Evolutionary conservation across 139 green algal species (phyloP).

Genomic region (Astrephomene gubernaculifera): DNA sequence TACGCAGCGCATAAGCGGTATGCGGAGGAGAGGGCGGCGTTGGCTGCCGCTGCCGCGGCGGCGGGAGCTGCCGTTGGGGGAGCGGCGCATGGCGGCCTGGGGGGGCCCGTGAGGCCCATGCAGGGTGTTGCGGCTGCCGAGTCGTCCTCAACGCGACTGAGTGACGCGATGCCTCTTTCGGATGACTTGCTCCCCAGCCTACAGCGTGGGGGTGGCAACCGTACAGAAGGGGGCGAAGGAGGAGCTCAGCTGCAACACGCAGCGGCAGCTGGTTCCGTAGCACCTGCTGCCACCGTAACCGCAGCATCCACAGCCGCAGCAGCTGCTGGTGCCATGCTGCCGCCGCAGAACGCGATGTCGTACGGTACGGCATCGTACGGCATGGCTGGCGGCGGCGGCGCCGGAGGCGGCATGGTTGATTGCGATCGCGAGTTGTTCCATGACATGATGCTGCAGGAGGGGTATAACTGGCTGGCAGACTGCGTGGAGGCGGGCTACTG

Average conservation of each 20-base stretch:
- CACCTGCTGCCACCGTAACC: not conserved
- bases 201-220: too few relatives aligned
- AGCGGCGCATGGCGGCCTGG: too few relatives aligned
- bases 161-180: too few relatives aligned
- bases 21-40: not conserved
- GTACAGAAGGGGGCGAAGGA: too few relatives aligned
- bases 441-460: conserved; percentile 44
- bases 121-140: too few relatives aligned
- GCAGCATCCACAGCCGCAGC: not conserved
- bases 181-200: too few relatives aligned
- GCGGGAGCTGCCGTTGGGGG: not conserved
- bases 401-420: not conserved
- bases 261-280: not conserved
- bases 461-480: conserved; percentile 41
- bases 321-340: not conserved
- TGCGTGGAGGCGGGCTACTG: conserved; percentile 41
- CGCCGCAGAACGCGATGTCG: not conserved
- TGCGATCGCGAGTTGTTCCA: conserved; percentile 36
- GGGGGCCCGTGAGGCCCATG: too few relatives aligned
- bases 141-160: too few relatives aligned
- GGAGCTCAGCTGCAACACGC: too few relatives aligned
- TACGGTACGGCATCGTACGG: not conserved
- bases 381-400: not conserved
- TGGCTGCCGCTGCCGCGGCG: not conserved
- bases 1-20: conserved; percentile 28